Evolutionary conservation across 768 basidiomycete species (phyloP), one percentile per base, ranked within the genome.

Genomic region (Pleurotus cornucopiae): DNA sequence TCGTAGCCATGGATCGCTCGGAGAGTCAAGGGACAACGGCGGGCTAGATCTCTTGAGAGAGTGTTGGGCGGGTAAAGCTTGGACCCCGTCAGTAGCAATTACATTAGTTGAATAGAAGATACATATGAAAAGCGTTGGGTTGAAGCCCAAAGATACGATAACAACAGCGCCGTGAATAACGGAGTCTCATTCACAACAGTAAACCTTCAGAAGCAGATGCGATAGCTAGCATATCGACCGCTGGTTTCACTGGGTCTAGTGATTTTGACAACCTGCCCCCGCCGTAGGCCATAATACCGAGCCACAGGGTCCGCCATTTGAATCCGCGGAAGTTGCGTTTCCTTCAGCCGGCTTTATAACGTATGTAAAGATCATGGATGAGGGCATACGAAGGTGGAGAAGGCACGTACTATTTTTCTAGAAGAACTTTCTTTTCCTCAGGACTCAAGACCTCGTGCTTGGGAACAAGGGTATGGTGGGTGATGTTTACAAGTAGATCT

Each of bases 181-280:
- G 38, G 9, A 40, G 23, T 18, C 14, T 23, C 21, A 16, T 39
- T 26, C 18, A 21, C 6, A 48, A 13, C 6, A 20, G 30, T 16
- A 54, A 34, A 38, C 49, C 18, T 43, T 71, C 76, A 91, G 72
- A 91, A 93, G 74, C 91, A 92, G 69, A 94, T 91, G 59, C 91
- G 88, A 76, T 94, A 94, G 66, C 91, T 93, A 52, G 91, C 89
- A 64, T 94, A 95, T 58, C 92, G 84, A 49, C 96, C 96, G 60
- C 89, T 91, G 14, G 97, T 99, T 78, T 98, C 97, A 72, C 91
- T 94, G 23, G 94, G 91, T 64, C 97, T 79, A 58, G 90, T 98
- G 64, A 99, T 98, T 78, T 97, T 98, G 71, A 99, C 97, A 46
- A 99, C 97, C 69, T 96, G 93, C 23, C 96, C 95, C 49, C 97